These are phyloP conservation scores for Boehmeria nivea DNA, from an alignment of 306 rosid species.

Conservation along the genomic window DNA sequence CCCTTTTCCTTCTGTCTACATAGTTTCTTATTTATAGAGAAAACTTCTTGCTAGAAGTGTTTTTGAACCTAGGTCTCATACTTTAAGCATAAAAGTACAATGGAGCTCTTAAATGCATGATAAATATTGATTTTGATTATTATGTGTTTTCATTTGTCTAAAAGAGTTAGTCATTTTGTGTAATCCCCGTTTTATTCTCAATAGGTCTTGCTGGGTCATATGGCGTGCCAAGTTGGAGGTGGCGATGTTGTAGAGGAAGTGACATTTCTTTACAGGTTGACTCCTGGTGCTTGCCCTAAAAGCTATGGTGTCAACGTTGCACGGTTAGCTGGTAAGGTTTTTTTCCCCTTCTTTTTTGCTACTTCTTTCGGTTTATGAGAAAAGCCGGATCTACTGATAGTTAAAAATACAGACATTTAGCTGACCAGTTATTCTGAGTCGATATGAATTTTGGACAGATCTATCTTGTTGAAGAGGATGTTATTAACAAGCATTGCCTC, in stretches of 20 bases:
- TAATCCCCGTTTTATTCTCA: conserved; percentile 26
- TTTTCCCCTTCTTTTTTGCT: conserved; percentile 7
- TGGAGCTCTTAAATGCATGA: background rate
- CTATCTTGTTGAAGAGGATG: no score
- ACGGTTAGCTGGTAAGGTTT: conserved; percentile 70
- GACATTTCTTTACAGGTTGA: conserved; percentile 84
- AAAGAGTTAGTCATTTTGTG: no score
- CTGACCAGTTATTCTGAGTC: background rate
- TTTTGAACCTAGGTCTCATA: no score
- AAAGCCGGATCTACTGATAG: background rate
- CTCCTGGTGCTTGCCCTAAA: conserved; percentile 86
- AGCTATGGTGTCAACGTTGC: conserved; percentile 97
- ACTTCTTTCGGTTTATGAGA: background rate
- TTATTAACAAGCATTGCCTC: no score
- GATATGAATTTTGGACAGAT: background rate
- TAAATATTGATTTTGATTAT: no score
- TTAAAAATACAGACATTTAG: background rate
- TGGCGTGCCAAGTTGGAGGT: conserved; percentile 88
- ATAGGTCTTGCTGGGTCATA: conserved; percentile 82
- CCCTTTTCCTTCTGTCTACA: conserved; percentile 5
- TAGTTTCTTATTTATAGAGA: no score
- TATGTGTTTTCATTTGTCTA: background rate
- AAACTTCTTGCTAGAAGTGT: no score
- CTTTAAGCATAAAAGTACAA: background rate
- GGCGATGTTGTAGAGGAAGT: conserved; percentile 81